These are phyloP conservation scores for Umbelopsis ramanniana DNA, from an alignment of 192 early-diverging fungal genomes.

Conservation along the genomic window DNA sequence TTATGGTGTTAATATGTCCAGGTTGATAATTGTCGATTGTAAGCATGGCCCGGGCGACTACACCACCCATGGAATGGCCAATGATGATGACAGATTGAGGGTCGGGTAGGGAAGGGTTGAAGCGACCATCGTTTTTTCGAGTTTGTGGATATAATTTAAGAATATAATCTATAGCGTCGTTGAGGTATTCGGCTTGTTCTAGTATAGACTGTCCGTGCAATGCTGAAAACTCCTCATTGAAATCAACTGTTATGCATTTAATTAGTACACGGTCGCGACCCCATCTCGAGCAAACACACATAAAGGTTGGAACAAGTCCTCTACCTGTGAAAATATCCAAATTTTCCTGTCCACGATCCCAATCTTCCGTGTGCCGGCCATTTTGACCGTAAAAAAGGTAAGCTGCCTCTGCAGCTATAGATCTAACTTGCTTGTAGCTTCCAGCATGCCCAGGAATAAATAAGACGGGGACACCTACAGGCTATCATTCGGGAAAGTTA, in stretches of 20 bases:
- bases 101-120: conserved; percentile 34
- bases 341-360: conserved; percentile 38
- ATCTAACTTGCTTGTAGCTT: conserved; percentile 87
- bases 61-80: conserved; percentile 96
- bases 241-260: conserved; percentile 57
- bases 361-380: conserved; percentile 24
- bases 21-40: conserved; percentile 69
- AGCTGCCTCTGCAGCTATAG: conserved; percentile 78
- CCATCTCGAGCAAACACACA: not conserved
- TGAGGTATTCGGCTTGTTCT: conserved; percentile 88
- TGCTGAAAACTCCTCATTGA: conserved; percentile 92
- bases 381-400: conserved; percentile 56
- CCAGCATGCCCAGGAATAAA: conserved; percentile 97
- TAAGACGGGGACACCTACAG: conserved; percentile 80
- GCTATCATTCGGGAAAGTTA: conserved; percentile 33
- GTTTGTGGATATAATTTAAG: conserved; percentile 67
- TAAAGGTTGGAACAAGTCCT: not conserved
- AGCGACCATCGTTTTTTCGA: conserved; percentile 29
- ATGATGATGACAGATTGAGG: conserved; percentile 82
- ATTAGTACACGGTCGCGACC: too few relatives aligned
- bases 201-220: conserved; percentile 79
- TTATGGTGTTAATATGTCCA: conserved; percentile 76
- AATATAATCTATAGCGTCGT: conserved; percentile 79
- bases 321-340: conserved; percentile 64
- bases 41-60: conserved; percentile 85